Percentiles rank a stretch among this genome's conserved stretches.
These are phyloP conservation scores for Lactarius deliciosus DNA, from an alignment of 768 basidiomycete genomes.

Conservation along the genomic window DNA sequence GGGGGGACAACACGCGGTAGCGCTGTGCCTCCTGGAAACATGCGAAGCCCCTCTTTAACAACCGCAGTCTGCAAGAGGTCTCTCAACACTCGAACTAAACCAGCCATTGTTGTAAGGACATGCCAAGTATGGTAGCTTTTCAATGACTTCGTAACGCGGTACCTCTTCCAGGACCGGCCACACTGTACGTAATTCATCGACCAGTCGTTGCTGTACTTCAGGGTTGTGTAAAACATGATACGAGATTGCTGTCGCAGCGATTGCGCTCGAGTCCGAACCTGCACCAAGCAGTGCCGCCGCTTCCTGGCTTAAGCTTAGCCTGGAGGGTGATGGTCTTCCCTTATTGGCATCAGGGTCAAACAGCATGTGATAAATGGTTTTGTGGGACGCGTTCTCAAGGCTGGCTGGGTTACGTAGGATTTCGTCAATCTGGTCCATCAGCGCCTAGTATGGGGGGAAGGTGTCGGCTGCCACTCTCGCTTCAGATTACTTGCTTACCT, in stretches of 20 bases:
- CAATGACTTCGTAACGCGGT: too few species aligned
- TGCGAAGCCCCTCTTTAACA: neutral
- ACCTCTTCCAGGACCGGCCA: neutral
- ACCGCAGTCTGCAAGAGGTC: neutral
- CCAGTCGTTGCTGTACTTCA: neutral
- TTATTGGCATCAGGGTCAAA: neutral
- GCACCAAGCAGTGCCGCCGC: neutral
- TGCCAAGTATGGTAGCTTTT: too few species aligned
- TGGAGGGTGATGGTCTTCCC: neutral
- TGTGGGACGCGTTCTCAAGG: neutral
- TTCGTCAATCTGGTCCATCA: neutral
- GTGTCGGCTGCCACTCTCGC: neutral
- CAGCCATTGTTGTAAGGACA: neutral
- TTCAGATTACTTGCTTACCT: neutral
- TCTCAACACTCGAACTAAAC: neutral
- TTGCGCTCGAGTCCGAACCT: neutral
- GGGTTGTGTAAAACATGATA: constrained; percentile 1
- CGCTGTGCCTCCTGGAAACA: constrained; percentile 8
- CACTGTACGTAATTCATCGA: neutral
- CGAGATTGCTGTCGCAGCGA: neutral
- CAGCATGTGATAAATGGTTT: neutral
- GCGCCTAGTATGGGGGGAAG: neutral
- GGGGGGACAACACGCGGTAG: constrained; percentile 24
- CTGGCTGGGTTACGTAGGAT: neutral
- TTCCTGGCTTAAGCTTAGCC: neutral